Conservation (phyloP, 768 basidiomycete genomes). For the Amanita pseudoporphyria region DNA sequence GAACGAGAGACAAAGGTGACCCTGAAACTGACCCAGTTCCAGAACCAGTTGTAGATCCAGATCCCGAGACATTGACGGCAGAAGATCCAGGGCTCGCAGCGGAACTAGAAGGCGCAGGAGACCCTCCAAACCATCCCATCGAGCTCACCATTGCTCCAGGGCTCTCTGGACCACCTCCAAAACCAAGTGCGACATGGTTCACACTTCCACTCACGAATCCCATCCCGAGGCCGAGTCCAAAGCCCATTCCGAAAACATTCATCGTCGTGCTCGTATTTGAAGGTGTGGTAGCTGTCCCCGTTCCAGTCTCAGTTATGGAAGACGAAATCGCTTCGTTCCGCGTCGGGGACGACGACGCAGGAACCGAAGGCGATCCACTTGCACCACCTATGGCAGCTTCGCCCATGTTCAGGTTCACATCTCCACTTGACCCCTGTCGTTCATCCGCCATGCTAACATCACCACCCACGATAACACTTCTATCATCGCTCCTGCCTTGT, state of each 20-base stretch:
- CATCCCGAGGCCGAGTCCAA: slow-evolving; percentile 10
- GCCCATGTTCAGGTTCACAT: not conserved
- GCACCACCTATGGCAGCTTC: not conserved
- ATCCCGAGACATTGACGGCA: not conserved
- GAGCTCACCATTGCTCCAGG: not conserved
- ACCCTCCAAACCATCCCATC: not conserved
- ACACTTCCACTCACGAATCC: slow-evolving; percentile 7
- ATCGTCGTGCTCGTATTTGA: slow-evolving; percentile 4
- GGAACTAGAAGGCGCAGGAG: not conserved
- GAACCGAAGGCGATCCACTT: not conserved
- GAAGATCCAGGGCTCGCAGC: not conserved
- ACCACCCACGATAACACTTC: not conserved
- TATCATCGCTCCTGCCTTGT: not conserved
- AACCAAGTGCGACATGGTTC: slow-evolving; percentile 1
- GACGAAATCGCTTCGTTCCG: not conserved
- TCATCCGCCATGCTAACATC: not conserved
- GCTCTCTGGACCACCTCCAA: not conserved
- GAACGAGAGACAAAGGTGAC: not conserved
- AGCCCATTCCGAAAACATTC: slow-evolving; percentile 19
- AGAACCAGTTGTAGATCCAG: too few species aligned
- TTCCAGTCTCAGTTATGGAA: not conserved
- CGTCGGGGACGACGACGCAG: not conserved
- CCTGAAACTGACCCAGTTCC: too few species aligned
- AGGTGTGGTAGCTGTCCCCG: not conserved
- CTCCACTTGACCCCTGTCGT: not conserved